Evolutionary conservation across 2,329 filamentous ascomycete genomes (phyloP).

Genomic region (Cercospora sp.): DNA sequence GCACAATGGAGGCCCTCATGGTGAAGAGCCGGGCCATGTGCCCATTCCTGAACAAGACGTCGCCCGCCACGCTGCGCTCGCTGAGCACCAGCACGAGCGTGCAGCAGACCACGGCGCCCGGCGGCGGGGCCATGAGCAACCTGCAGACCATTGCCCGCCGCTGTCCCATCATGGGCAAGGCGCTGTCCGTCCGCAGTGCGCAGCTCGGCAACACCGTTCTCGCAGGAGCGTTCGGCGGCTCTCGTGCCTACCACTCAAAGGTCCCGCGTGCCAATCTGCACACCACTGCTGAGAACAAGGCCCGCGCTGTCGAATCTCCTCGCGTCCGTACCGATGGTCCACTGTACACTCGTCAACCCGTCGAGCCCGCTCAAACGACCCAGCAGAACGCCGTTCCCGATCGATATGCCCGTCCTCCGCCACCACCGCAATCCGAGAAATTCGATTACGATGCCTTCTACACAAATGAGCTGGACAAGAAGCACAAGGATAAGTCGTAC

Average conservation of each 20-base stretch:
- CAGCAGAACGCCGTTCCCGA: slow-evolving; percentile 22
- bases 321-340: slow-evolving; percentile 29
- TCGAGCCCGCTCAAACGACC: slow-evolving; percentile 16
- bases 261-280: slow-evolving; percentile 74
- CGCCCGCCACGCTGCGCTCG: slow-evolving; percentile 84
- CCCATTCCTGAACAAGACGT: slow-evolving; percentile 94
- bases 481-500: slow-evolving; percentile 99
- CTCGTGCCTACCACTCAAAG: slow-evolving; percentile 51
- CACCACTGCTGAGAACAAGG: slow-evolving; percentile 74
- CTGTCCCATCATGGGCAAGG: slow-evolving; percentile 99
- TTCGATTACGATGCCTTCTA: slow-evolving; percentile 96
- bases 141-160: slow-evolving; percentile 90
- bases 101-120: slow-evolving; percentile 59
- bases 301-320: slow-evolving; percentile 68
- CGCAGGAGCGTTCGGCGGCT: slow-evolving; percentile 52
- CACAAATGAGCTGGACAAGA: slow-evolving; percentile 85
- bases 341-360: slow-evolving; percentile 25
- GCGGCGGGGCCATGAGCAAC: slow-evolving; percentile 94
- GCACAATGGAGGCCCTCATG: slow-evolving; percentile 83
- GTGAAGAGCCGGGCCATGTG: slow-evolving; percentile 96
- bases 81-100: slow-evolving; percentile 73
- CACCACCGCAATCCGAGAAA: slow-evolving; percentile 55
- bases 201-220: slow-evolving; percentile 51
- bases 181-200: slow-evolving; percentile 71
- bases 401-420: slow-evolving; percentile 47